phyloP scores from a whole-genome alignment of 2,329 filamentous ascomycete species.

The Nemania abortiva region DNA sequence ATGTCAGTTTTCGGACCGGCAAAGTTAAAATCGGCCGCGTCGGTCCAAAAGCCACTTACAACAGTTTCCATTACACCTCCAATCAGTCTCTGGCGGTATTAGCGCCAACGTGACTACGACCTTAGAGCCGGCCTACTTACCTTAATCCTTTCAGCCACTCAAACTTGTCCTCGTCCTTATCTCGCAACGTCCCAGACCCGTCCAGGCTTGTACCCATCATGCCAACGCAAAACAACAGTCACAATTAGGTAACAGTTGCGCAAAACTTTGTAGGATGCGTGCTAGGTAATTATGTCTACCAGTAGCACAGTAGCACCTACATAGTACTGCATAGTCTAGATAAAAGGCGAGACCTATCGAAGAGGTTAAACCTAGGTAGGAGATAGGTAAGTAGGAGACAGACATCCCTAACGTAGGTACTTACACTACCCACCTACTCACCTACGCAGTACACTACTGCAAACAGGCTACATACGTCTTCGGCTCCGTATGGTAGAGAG shows the following conservation, averaged over 20 bases:
- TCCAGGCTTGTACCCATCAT: slow-evolving; percentile 12
- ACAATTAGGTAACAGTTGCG: slow-evolving; percentile 38
- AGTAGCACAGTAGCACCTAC: background rate
- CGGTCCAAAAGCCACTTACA: background rate
- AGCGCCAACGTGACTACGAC: background rate
- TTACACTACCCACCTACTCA: background rate
- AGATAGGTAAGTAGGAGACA: background rate
- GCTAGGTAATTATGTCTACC: background rate
- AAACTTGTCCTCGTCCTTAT: slow-evolving; percentile 14
- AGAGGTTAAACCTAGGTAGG: background rate
- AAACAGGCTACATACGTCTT: background rate
- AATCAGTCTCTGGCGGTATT: slow-evolving; percentile 3
- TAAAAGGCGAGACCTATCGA: background rate
- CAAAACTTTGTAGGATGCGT: background rate
- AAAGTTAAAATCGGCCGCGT: background rate
- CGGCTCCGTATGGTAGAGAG: too few species aligned
- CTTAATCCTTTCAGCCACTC: background rate
- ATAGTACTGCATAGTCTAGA: background rate
- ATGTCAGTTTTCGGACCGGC: background rate
- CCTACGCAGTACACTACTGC: background rate
- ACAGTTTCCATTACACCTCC: background rate
- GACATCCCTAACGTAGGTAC: background rate
- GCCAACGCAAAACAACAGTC: slow-evolving; percentile 32
- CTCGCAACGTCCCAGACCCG: slow-evolving; percentile 1
- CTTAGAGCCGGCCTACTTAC: background rate